Conservation (phyloP, 768 basidiomycete genomes). For the Trametes gibbosa region DNA sequence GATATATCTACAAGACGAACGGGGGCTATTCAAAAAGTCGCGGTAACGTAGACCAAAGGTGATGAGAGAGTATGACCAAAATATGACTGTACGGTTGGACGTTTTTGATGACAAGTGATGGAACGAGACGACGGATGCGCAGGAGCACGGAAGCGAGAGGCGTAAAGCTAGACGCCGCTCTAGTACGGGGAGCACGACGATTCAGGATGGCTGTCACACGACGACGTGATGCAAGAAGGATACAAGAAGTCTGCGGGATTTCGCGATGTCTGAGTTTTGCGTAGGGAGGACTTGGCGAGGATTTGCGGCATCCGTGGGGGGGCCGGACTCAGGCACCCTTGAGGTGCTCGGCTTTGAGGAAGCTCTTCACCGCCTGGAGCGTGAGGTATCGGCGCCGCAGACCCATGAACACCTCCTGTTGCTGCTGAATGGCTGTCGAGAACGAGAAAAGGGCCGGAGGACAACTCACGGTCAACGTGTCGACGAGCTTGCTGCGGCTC, state of each 20-base stretch:
- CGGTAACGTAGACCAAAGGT: background rate
- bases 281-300: background rate
- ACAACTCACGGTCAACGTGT: background rate
- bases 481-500: constrained; percentile 3
- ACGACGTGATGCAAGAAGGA: too few relatives aligned
- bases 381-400: constrained; percentile 4
- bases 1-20: background rate
- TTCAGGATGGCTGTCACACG: too few relatives aligned
- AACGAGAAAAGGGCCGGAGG: background rate
- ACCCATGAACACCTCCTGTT: background rate
- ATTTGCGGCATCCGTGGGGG: background rate
- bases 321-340: background rate
- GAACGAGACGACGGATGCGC: too few relatives aligned
- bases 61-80: background rate
- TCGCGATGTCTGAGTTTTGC: too few relatives aligned
- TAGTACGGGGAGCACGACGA: too few relatives aligned
- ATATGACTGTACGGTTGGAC: too few relatives aligned
- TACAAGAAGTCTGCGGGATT: too few relatives aligned
- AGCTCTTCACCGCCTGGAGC: background rate
- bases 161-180: too few relatives aligned
- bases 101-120: too few relatives aligned
- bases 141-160: too few relatives aligned
- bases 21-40: background rate
- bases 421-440: background rate
- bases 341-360: background rate